These are phyloP conservation scores for Xylaria bambusicola DNA, from an alignment of 495 filamentous ascomycete species.

Conservation along the genomic window DNA sequence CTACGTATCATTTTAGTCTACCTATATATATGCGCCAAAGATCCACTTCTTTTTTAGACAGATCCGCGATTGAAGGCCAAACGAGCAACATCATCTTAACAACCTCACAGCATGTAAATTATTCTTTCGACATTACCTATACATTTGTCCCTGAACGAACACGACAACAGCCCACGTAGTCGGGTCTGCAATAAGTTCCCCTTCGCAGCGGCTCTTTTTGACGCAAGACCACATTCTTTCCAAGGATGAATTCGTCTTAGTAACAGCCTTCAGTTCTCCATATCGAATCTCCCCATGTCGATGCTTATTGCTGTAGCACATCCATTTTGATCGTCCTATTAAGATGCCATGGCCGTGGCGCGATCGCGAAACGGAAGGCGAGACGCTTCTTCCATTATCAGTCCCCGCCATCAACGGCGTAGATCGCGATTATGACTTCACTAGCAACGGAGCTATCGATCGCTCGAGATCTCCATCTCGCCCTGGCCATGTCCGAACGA, in stretches of 20 bases:
- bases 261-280: not conserved
- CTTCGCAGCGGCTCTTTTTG: not conserved
- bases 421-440: conserved; percentile 30
- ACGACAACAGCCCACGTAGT: not conserved
- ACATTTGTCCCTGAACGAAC: not conserved
- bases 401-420: conserved; percentile 34
- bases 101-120: not conserved
- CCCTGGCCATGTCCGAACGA: conserved; percentile 40
- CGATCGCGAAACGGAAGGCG: conserved; percentile 37
- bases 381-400: conserved; percentile 40
- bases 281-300: conserved; percentile 27
- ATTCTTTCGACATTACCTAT: no score
- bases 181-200: conserved; percentile 4
- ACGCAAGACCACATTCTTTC: not conserved
- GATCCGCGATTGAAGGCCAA: no score
- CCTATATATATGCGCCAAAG: not conserved
- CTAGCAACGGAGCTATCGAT: conserved; percentile 25
- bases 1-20: no score
- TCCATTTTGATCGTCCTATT: conserved; percentile 21
- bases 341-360: conserved; percentile 43
- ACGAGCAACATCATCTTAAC: not conserved
- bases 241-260: conserved; percentile 15
- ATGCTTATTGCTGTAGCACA: conserved; percentile 23
- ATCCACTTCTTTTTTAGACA: conserved; percentile 11
- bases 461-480: conserved; percentile 37